Conservation (phyloP, 148 eudicot genomes). For the Rhododendron simsii region DNA sequence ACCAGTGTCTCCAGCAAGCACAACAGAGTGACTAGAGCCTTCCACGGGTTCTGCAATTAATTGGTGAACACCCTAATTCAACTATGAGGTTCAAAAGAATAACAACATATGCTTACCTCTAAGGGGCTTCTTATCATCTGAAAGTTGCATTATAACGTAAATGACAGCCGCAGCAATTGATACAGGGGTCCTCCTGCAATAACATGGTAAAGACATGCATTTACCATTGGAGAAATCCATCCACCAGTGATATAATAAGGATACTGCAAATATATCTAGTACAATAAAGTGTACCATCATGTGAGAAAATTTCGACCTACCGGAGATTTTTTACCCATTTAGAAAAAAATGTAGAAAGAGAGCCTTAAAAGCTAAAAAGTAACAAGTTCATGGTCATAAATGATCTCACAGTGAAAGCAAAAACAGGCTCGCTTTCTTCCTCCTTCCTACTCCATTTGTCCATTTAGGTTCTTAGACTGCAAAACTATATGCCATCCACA, state of each 20-base stretch:
- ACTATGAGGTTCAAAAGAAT: not conserved
- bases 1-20: no score
- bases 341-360: not conserved
- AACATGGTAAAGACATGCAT: not conserved
- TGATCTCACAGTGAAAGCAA: not conserved
- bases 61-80: not conserved
- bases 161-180: conserved; percentile 92
- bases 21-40: no score
- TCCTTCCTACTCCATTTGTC: no score
- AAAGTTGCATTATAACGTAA: conserved; percentile 71
- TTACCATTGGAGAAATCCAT: not conserved
- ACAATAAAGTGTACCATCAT: not conserved
- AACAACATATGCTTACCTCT: conserved; percentile 31
- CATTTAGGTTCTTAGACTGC: not conserved
- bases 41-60: no score
- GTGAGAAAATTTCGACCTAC: not conserved
- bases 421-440: not conserved
- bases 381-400: not conserved
- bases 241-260: not conserved
- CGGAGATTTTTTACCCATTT: not conserved
- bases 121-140: conserved; percentile 82
- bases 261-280: not conserved
- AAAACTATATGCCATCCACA: not conserved
- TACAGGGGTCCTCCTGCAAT: conserved; percentile 75
- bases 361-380: not conserved